Base-by-base conservation (phyloP, 169 alveolate species). In the Babesia sp. region DNA sequence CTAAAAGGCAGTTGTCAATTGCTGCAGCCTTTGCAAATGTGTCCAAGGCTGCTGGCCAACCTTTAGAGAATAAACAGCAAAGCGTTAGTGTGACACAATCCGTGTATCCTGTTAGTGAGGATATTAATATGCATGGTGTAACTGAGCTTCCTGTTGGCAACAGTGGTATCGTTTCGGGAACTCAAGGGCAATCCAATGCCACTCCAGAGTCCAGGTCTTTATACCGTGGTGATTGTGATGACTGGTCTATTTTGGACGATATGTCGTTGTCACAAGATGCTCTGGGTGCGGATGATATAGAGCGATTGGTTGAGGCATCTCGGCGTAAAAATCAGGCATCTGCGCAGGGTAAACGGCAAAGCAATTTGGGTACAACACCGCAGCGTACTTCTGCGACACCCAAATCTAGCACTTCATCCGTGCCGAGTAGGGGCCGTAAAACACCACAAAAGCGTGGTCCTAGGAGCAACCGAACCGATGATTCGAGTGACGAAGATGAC, bases 401-500 rank as follows among this genome's bases (percentile, higher is more conserved):
- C 1, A 20, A 8, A 22, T 29, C 68, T 8, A 54, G 37, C 14
- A 7, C 79, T 20, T 33, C 79, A 20, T n/a, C 70, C n/a, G 76
- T 28, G 2, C 3, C 16, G 12, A 3, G 48, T 22, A 69, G 18
- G 20, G 36, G 60, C 26, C 3, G 41, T 24, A 56, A 50, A 26
- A 48, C 59, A 16, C 44, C 84, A 2, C 58, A 33, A 44, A 74
- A 54, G 46, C 34, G 67, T 16, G 45, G 41, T 11, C n/a, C 67
- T 20, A 74, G 42, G 59, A 58, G 50, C 16, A 6, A 34, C 1
- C 20, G 67, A 46, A 36, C 16, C 3, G 37, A 74, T 20, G 70
- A 44, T 1, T 67, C 71, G 22, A 71, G 82, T 58, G 74, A 60
- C 24, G 71, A 45, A 34, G 79, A 69, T 56, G 53, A 56, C 37